Base-by-base conservation (phyloP, 345 rosid genomes). In the Rhizophora apiculata region DNA sequence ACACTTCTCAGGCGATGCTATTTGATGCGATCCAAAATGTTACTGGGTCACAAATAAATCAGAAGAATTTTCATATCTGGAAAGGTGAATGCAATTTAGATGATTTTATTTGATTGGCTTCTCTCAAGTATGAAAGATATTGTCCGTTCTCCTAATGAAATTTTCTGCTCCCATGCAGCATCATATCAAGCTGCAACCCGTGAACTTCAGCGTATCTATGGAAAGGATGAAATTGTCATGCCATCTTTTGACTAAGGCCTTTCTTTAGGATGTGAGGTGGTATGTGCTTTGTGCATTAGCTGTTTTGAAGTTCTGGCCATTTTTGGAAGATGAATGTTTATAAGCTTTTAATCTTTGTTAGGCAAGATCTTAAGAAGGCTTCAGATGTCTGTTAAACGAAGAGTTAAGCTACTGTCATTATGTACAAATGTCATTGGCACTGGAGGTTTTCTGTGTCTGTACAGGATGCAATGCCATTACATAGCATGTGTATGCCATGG, bases 181-280 rank as follows among this genome's bases (percentile, higher is more conserved):
- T 87, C 92, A 55, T 85, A 78, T 61, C 86, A 85, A 83, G 89
- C 86, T 46, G 92, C 92, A 61, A 75, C 86, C 43, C 84, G 86
- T 36, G 89, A 85, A 71, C 86, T 87, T 65, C 85, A 83, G 77
- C 86, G 87, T 31, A 87, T 87, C 72, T 82, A 83, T 63, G 92
- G 89, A 39, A 87, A 78, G 77, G 87, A 85, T 61, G 85, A 74
- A 29, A 68, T 74, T 20, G 49, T 7, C 3, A 21, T 68, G 59
- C 72, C 78, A 69, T 79, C 80, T 76, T 84, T 81, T 79, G 80
- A 68, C 68, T 68, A 61, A 68, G 79, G 67, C 72, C 74, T 52
- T 46, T 22, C 66, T 52, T 27, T 48, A 37, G 31, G 53, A 72
- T 11, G 48, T 31, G 66, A 61, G 70, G 70, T 61, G 64, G 80